Evolutionary conservation across 2,329 filamentous ascomycete species (phyloP).

Genomic region (Talaromyces sp.): DNA sequence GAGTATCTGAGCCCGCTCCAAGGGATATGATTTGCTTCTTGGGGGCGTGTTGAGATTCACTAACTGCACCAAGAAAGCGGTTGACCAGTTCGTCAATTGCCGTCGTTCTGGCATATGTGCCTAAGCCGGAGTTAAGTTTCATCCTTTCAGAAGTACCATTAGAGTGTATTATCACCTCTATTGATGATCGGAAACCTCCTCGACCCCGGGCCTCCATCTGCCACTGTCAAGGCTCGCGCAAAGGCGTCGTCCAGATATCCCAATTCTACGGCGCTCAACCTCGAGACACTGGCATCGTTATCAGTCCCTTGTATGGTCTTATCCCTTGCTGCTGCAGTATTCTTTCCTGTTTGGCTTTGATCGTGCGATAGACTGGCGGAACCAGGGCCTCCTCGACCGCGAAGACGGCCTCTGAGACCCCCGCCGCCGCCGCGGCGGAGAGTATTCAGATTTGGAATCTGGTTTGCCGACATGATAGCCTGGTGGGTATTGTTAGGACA

Average conservation of each 20-base stretch:
- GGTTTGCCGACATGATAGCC: constrained; percentile 62
- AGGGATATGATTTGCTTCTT: constrained; percentile 78
- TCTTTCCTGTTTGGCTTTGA: constrained; percentile 31
- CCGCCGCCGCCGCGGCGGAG: constrained; percentile 51
- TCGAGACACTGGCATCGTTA: constrained; percentile 81
- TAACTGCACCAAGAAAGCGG: constrained; percentile 57
- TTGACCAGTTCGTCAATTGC: constrained; percentile 75
- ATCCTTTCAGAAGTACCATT: not conserved
- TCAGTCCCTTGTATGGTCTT: constrained; percentile 82
- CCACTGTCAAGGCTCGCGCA: constrained; percentile 64
- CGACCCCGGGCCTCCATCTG: constrained; percentile 36
- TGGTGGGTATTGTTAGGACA: not conserved
- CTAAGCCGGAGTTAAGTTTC: constrained; percentile 43
- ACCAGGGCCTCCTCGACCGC: constrained; percentile 43
- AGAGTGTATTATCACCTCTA: constrained; percentile 58
- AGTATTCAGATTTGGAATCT: constrained; percentile 75
- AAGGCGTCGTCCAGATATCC: constrained; percentile 83
- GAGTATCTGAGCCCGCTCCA: constrained; percentile 89
- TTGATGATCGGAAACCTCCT: constrained; percentile 89
- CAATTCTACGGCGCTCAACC: constrained; percentile 79
- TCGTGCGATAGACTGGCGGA: constrained; percentile 20
- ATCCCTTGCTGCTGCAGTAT: constrained; percentile 53
- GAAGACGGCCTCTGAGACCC: constrained; percentile 50
- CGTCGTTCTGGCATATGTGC: constrained; percentile 86
- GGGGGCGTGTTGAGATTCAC: constrained; percentile 23